Base-by-base conservation (phyloP, 805 yeast species). In the Candida boleticola region DNA sequence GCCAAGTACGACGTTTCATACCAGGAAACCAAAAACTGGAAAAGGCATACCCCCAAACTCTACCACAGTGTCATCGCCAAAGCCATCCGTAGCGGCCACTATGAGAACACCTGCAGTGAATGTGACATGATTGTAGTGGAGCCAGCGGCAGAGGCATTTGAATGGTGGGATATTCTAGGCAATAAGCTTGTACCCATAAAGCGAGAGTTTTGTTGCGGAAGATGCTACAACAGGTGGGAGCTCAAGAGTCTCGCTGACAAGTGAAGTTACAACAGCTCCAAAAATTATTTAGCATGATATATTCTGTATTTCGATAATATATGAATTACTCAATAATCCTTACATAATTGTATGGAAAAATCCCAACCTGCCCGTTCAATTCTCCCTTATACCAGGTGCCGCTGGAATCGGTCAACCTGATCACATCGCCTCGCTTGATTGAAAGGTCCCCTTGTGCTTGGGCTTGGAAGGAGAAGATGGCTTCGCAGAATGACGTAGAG, bases 121-220 rank as follows among this genome's bases (percentile, higher is more conserved):
- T 81, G 87, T 55, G 58, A 65, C 5, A 44, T 57, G 3, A 62
- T 71, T n/a, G 64, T 74, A 3, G 73, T 79, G 5, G 81, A 79
- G 42, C 77, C 83, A 2, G 67, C 71, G 11, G 85, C 85, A 0
- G 82, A 80, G 49, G 68, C 74, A 1, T 54, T 74, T 46, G 86
- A 81, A 53, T 81, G 85, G 85, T 81, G 87, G 86, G 82, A 81
- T 50, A 66, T 79, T 36, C 65, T 74, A 38, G 72, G 66, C 29
- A 74, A 80, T 42, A 65, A 60, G 29, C 55, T 66, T 27, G 58
- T 80, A 3, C 85, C 87, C 0, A 65, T 81, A 21, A 72, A 74
- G 50, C 61, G 77, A 30, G 73, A 73, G 45, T 81, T 81, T 48
- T 81, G 86, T 48, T 66, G 76, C 45, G 79, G 77, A 1, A 52